Conservation (phyloP, 768 basidiomycete genomes). For the Mycena albidolilacea region DNA sequence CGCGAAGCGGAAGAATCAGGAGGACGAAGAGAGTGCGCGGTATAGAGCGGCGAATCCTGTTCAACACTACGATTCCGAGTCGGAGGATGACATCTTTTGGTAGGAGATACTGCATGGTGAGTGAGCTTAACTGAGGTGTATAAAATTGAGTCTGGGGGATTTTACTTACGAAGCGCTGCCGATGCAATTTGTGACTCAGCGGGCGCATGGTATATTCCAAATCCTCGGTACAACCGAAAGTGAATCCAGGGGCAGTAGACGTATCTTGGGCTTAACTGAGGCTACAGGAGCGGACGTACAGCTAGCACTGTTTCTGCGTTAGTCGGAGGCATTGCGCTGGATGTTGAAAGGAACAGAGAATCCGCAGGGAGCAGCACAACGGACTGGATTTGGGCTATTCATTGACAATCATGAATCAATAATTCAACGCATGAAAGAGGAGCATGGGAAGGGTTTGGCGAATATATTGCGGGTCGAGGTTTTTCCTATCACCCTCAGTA, state of each 20-base stretch:
- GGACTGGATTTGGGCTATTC: neutral
- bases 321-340: neutral
- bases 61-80: too few species aligned
- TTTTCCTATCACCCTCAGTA: conserved; percentile 18
- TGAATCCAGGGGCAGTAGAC: conserved; percentile 12
- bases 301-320: conserved; percentile 8
- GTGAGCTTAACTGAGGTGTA: conserved; percentile 13
- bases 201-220: neutral
- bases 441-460: conserved; percentile 15
- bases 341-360: conserved; percentile 2
- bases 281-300: conserved; percentile 1
- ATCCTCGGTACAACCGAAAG: neutral
- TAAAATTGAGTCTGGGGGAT: conserved; percentile 10
- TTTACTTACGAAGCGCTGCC: neutral
- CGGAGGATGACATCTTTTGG: too few species aligned
- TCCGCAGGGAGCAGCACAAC: conserved; percentile 3
- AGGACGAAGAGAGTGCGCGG: too few species aligned
- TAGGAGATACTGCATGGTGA: neutral
- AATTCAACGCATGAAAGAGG: conserved; percentile 18
- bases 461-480: conserved; percentile 22
- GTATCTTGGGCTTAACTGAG: too few species aligned
- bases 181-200: conserved; percentile 8
- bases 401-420: too few species aligned
- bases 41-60: too few species aligned
- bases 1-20: neutral